Percentiles rank a stretch among this genome's conserved stretches.
phyloP scores from a whole-genome alignment of 352 stramenopile species.

The Phytophthora boehmeriae region DNA sequence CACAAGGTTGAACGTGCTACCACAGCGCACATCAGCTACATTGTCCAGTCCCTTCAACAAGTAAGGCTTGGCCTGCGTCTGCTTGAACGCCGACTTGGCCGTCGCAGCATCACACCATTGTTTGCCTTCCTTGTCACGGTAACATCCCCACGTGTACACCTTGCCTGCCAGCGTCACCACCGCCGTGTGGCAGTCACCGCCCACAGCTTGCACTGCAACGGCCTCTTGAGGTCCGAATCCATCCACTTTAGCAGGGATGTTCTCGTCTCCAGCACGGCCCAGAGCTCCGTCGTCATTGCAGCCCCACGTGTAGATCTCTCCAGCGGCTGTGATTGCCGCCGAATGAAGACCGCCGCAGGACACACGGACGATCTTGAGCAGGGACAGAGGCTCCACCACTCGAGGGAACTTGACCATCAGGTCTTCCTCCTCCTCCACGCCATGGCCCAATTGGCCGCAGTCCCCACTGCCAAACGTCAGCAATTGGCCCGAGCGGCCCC shows the following conservation, averaged over 20 bases:
- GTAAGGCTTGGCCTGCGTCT: slow-evolving; percentile 74
- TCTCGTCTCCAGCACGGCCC: slow-evolving; percentile 83
- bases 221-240: slow-evolving; percentile 56
- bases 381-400: slow-evolving; percentile 45
- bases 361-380: slow-evolving; percentile 66
- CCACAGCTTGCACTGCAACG: slow-evolving; percentile 73
- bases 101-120: slow-evolving; percentile 87
- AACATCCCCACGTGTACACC: slow-evolving; percentile 95
- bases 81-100: slow-evolving; percentile 76
- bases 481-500: slow-evolving; percentile 44
- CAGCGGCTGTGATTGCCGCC: slow-evolving; percentile 82
- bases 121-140: slow-evolving; percentile 97
- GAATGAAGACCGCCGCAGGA: slow-evolving; percentile 93
- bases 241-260: slow-evolving; percentile 64
- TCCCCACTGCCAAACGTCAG: slow-evolving; percentile 93
- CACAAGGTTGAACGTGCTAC: slow-evolving; percentile 85
- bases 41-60: slow-evolving; percentile 61
- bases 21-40: slow-evolving; percentile 84
- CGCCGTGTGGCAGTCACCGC: slow-evolving; percentile 95
- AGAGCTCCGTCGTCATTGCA: slow-evolving; percentile 93
- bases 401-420: slow-evolving; percentile 82
- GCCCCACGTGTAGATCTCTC: slow-evolving; percentile 95
- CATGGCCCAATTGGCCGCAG: slow-evolving; percentile 92
- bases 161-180: slow-evolving; percentile 88
- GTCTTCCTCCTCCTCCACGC: slow-evolving; percentile 79